A percentile compares a stretch with the other conserved stretches of the same genome.
phyloP scores from a whole-genome alignment of 2,329 filamentous ascomycete species.

The Pseudocercospora eumusae region DNA sequence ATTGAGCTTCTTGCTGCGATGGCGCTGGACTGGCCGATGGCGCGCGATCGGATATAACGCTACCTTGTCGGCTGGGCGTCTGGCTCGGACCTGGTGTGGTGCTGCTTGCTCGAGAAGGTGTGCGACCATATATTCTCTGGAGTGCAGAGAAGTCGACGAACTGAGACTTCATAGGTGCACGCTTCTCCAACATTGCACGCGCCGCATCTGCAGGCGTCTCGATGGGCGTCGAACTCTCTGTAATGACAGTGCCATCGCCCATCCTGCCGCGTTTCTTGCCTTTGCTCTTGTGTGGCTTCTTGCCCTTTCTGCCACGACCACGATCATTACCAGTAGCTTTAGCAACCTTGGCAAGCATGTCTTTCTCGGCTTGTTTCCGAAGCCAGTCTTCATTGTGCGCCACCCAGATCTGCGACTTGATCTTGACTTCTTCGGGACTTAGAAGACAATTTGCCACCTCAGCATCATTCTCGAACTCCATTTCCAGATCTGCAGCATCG shows the following conservation, averaged over 20 bases:
- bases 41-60: background rate
- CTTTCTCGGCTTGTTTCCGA: conserved; percentile 79
- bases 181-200: conserved; percentile 50
- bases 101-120: conserved; percentile 24
- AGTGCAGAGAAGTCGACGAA: conserved; percentile 52
- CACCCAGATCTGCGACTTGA: conserved; percentile 92
- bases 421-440: conserved; percentile 68
- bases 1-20: conserved; percentile 1
- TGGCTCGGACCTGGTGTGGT: conserved; percentile 20
- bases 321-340: conserved; percentile 49
- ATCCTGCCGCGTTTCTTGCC: conserved; percentile 49
- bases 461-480: conserved; percentile 85
- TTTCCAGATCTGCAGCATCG: conserved; percentile 41
- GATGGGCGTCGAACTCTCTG: conserved; percentile 45
- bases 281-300: conserved; percentile 43
- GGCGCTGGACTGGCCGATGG: conserved; percentile 15
- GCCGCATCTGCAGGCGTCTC: conserved; percentile 49
- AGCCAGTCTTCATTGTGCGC: conserved; percentile 94
- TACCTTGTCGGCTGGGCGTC: conserved; percentile 17
- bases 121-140: conserved; percentile 43
- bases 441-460: conserved; percentile 83
- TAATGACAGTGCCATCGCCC: conserved; percentile 46
- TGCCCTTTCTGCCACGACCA: conserved; percentile 28
- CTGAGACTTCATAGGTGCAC: conserved; percentile 45
- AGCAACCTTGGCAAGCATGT: conserved; percentile 69